phyloP scores from a whole-genome alignment of 2,329 filamentous ascomycete genomes.

The Trichoderma endophyticum region DNA sequence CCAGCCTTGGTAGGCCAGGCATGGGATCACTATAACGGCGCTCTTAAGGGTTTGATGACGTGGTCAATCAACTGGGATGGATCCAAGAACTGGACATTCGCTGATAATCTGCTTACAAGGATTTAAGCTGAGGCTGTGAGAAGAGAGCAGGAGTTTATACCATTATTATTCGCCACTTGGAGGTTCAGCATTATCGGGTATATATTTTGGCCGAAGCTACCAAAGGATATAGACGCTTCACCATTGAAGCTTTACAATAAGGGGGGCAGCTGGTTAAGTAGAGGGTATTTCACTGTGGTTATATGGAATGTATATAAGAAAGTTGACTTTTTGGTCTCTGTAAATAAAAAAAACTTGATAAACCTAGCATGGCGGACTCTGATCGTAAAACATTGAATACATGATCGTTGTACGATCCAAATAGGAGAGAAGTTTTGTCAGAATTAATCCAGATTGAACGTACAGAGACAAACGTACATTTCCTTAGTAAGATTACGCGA shows the following conservation, averaged over 20 bases:
- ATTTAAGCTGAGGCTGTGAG: not conserved
- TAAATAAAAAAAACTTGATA: not conserved
- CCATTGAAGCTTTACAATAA: not conserved
- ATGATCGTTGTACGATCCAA: not conserved
- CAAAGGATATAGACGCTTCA: not conserved
- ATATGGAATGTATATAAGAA: not conserved
- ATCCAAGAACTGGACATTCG: constrained; percentile 34
- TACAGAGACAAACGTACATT: too few species aligned
- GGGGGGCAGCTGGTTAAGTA: not conserved
- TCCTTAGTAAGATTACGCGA: too few species aligned
- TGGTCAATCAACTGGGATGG: constrained; percentile 40
- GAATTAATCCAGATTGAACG: too few species aligned
- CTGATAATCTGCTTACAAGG: constrained; percentile 29
- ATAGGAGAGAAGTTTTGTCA: not conserved
- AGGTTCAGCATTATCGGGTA: not conserved
- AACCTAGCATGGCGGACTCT: not conserved
- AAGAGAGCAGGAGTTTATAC: not conserved
- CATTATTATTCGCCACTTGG: not conserved
- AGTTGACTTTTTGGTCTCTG: not conserved
- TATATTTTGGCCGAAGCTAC: not conserved
- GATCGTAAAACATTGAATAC: not conserved
- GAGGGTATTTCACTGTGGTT: not conserved
- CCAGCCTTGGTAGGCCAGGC: constrained; percentile 30
- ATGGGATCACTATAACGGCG: constrained; percentile 31
- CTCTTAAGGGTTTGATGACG: constrained; percentile 36